phyloP scores from a whole-genome alignment of 176 grass and related monocot species.

The Rhynchospora tenuis region DNA sequence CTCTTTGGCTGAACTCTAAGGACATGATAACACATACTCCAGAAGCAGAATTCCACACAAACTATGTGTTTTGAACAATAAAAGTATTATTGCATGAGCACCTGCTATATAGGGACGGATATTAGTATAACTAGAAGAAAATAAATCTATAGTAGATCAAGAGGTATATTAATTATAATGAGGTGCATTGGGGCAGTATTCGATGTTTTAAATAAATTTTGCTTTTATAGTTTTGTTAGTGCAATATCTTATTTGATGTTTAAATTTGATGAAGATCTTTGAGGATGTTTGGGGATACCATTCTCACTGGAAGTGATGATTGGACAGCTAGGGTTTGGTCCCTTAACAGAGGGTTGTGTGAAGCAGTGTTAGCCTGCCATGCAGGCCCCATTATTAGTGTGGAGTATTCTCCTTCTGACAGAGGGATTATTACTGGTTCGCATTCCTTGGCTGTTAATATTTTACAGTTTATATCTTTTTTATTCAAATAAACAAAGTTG shows the following conservation, averaged over 20 bases:
- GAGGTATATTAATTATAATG: neutral
- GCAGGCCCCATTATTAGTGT: slow-evolving; percentile 87
- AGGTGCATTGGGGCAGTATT: neutral
- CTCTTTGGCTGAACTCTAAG: neutral
- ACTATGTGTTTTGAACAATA: neutral
- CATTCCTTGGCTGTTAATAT: slow-evolving; percentile 21
- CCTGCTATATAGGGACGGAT: neutral
- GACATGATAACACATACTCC: neutral
- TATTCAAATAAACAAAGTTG: neutral
- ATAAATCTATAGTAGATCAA: neutral
- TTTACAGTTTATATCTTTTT: neutral
- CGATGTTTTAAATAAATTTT: neutral
- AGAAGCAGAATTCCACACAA: neutral
- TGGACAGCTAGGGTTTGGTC: slow-evolving; percentile 99
- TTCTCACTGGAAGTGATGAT: slow-evolving; percentile 98
- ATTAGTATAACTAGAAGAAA: neutral
- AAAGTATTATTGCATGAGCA: neutral
- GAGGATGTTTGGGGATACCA: slow-evolving; percentile 81
- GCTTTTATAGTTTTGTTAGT: neutral
- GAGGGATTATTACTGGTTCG: slow-evolving; percentile 94
- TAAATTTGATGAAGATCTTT: slow-evolving; percentile 56
- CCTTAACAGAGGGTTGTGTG: slow-evolving; percentile 71
- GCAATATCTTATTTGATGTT: neutral
- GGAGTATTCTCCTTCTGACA: slow-evolving; percentile 91
- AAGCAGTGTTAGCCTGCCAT: slow-evolving; percentile 93